Evolutionary conservation across 1,284 basidiomycete species (phyloP), one percentile per base, ranked within the genome.

Genomic region (Prillingera fragicola): DNA sequence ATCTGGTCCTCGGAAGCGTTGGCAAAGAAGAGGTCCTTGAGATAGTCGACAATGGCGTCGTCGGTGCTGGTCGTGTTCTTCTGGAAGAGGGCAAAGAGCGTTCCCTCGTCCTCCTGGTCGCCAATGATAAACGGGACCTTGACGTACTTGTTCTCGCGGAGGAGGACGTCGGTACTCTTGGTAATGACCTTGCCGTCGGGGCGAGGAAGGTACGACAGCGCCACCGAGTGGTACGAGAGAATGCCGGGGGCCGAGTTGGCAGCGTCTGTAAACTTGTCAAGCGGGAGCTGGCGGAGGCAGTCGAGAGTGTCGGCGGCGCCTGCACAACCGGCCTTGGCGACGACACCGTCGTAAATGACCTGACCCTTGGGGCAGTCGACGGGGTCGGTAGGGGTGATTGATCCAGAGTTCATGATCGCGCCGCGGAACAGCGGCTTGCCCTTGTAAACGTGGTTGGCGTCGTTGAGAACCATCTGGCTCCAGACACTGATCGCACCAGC

Each of bases 401-500:
- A 54, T 8, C 65, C 67, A 17, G 63, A 66, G 45, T 69, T 59
- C 53, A 69, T 55, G 42, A 70, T 66, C 3, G 56, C 66, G 18
- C 57, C 63, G 8, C 61, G 60, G 55, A 67, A 70, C n/a, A 63
- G 27, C 46, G 77, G 74, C 70, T 52, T 76, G 71, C 9, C 77
- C 73, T 49, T 48, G 43, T 52, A 49, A 7, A 17, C 13, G 41
- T 41, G 48, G 43, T 52, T 26, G 18, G 79, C 70, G 35, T 81
- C 69, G 56, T 80, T 80, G 13, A 81, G 62, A 54, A 78, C 75
- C 8, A 81, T 73, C 3, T 76, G 78, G 24, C 74, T 68, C 0
- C 22, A 48, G 12, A 49, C 51, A 2, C 34, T 39, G 34, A 52
- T 43, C 15, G 46, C 41, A 13, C 81, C 82, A 1, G 80, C 81